A percentile compares a stretch with the other conserved stretches of the same genome.
These are phyloP conservation scores for Aplosporella prunicola DNA, from an alignment of 2,329 filamentous ascomycete species.

Conservation along the genomic window DNA sequence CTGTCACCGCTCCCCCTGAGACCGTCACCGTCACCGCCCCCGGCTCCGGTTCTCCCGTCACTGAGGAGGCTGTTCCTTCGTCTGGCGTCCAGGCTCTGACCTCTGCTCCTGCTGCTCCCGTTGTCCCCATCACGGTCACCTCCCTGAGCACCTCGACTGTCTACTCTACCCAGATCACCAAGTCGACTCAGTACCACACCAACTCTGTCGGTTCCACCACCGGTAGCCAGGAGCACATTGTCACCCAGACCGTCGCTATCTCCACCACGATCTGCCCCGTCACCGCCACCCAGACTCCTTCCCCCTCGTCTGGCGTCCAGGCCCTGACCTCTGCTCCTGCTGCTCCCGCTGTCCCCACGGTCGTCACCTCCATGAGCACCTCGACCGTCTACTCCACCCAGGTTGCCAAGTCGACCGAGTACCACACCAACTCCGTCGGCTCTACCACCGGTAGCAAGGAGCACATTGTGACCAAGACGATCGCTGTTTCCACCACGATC, in stretches of 20 bases:
- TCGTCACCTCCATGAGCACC: no score
- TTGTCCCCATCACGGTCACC: no score
- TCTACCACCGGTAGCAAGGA: no score
- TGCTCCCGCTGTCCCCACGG: no score
- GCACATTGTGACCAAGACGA: not conserved
- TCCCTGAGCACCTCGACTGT: not conserved
- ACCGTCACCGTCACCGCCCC: conserved; percentile 32
- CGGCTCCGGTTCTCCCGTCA: no score
- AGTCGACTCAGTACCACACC: no score
- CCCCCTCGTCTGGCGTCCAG: no score
- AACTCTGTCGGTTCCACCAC: not conserved
- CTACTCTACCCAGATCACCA: not conserved
- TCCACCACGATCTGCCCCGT: conserved; percentile 2
- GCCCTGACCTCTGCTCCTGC: no score
- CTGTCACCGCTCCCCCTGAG: conserved; percentile 28
- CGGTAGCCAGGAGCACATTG: not conserved
- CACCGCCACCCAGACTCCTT: conserved; percentile 4
- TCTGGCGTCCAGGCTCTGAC: conserved; percentile 6
- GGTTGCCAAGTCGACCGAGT: not conserved
- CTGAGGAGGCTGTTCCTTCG: no score
- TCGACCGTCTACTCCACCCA: not conserved
- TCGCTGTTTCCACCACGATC: conserved; percentile 1
- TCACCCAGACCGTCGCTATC: conserved; percentile 1
- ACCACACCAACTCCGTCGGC: not conserved
- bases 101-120: conserved; percentile 6